Evolutionary conservation across 345 rosid species (phyloP).

Genomic region (Melaleuca alternifolia): DNA sequence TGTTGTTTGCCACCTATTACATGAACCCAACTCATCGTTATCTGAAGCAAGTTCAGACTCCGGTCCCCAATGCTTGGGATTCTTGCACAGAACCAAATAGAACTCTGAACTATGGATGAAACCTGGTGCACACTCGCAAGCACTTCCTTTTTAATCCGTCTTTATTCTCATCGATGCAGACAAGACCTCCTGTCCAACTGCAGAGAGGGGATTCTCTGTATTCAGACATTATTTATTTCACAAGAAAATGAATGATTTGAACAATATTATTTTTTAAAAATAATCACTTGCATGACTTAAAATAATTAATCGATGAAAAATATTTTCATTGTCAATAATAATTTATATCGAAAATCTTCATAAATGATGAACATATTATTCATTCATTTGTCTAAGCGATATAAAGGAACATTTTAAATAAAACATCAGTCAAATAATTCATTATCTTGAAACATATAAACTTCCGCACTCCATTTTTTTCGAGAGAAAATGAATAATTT

Average conservation of each 20-base stretch:
- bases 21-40: background rate
- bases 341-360: too few species aligned
- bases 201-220: background rate
- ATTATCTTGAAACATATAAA: background rate
- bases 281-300: background rate
- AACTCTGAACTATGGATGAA: background rate
- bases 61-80: background rate
- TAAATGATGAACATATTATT: background rate
- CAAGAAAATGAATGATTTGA: fast-evolving
- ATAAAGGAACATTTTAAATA: background rate
- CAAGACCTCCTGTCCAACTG: background rate
- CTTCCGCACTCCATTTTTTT: too few species aligned
- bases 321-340: too few species aligned
- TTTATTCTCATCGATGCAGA: background rate
- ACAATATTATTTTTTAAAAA: background rate
- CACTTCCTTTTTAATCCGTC: background rate
- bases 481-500: too few species aligned
- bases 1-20: background rate
- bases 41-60: background rate
- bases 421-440: background rate
- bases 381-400: background rate
- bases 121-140: background rate
- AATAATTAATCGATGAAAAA: background rate
- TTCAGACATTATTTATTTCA: background rate
- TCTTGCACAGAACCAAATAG: background rate